Conservation (phyloP, 495 filamentous ascomycete species). For the Penicillium herquei region DNA sequence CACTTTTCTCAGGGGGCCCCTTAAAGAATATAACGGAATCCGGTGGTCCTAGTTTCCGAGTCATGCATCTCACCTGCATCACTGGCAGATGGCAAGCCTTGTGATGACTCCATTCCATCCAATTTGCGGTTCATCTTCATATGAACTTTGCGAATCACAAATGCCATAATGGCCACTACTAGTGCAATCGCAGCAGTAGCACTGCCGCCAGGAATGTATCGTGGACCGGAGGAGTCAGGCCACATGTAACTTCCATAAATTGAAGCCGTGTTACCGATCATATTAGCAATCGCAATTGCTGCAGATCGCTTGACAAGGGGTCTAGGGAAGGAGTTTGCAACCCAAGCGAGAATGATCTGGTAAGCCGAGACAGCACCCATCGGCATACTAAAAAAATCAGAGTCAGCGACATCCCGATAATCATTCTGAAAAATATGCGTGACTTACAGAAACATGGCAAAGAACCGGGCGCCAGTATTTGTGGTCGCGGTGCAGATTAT, state of each 20-base stretch:
- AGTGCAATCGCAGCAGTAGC: slow-evolving; percentile 32
- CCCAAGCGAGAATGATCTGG: slow-evolving; percentile 63
- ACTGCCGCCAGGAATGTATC: slow-evolving; percentile 36
- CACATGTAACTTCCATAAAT: slow-evolving; percentile 83
- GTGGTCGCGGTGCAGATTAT: slow-evolving; percentile 70
- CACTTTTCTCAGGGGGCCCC: not conserved
- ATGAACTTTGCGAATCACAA: slow-evolving; percentile 46
- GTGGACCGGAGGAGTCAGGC: slow-evolving; percentile 43
- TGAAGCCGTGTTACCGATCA: slow-evolving; percentile 62
- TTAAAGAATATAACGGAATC: slow-evolving; percentile 56
- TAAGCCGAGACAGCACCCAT: slow-evolving; percentile 66
- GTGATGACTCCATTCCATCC: slow-evolving; percentile 31
- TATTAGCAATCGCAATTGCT: slow-evolving; percentile 74
- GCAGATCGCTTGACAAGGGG: slow-evolving; percentile 66
- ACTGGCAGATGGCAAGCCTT: slow-evolving; percentile 30
- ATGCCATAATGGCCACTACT: slow-evolving; percentile 26
- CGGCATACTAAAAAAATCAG: slow-evolving; percentile 32
- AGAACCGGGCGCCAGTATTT: slow-evolving; percentile 61
- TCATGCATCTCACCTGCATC: slow-evolving; percentile 14
- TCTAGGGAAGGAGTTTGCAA: slow-evolving; percentile 73
- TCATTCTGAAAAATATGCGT: not conserved
- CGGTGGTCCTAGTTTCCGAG: slow-evolving; percentile 47
- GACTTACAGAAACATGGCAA: slow-evolving; percentile 68
- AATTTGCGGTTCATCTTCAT: slow-evolving; percentile 62
- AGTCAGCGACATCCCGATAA: slow-evolving; percentile 1